Evolutionary conservation across 768 basidiomycete species (phyloP).

Genomic region (Coprinellus micaceus): DNA sequence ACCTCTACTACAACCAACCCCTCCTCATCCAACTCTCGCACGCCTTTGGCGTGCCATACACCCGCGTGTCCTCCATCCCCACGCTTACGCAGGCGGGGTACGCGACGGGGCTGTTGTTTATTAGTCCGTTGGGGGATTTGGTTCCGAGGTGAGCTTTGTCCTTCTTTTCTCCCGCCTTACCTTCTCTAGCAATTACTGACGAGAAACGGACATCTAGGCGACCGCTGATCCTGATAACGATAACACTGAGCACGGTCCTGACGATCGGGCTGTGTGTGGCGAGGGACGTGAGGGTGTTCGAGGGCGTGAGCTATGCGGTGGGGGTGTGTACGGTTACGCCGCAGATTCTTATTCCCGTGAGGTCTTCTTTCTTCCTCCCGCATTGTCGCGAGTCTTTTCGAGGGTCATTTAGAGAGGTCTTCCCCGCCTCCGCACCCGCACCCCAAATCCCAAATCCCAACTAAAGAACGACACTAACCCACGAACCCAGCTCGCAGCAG

Average conservation of each 20-base stretch:
- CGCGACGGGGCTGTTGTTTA: slow-evolving; percentile 65
- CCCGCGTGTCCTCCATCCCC: slow-evolving; percentile 42
- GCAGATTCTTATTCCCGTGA: slow-evolving; percentile 76
- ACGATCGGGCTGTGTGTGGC: slow-evolving; percentile 72
- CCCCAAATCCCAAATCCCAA: no score
- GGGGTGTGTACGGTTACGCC: slow-evolving; percentile 70
- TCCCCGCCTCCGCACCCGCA: no score
- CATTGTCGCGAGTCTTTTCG: no score
- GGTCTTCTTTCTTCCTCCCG: no score
- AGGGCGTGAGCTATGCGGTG: slow-evolving; percentile 65
- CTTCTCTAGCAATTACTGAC: no score
- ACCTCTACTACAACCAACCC: slow-evolving; percentile 83
- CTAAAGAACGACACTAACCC: no score
- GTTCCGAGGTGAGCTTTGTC: no score
- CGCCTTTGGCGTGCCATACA: slow-evolving; percentile 28
- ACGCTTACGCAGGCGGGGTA: slow-evolving; percentile 73
- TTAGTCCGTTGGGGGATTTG: slow-evolving; percentile 82
- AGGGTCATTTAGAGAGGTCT: no score
- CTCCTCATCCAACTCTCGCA: slow-evolving; percentile 51
- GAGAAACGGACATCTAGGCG: no score
- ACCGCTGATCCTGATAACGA: slow-evolving; percentile 61
- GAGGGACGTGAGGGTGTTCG: slow-evolving; percentile 53
- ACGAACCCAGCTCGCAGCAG: slow-evolving; percentile 74
- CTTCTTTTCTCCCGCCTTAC: no score
- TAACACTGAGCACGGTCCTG: slow-evolving; percentile 50